Base-by-base conservation (phyloP, 2,329 filamentous ascomycete genomes). In the Clarireedia homoeocarpa region DNA sequence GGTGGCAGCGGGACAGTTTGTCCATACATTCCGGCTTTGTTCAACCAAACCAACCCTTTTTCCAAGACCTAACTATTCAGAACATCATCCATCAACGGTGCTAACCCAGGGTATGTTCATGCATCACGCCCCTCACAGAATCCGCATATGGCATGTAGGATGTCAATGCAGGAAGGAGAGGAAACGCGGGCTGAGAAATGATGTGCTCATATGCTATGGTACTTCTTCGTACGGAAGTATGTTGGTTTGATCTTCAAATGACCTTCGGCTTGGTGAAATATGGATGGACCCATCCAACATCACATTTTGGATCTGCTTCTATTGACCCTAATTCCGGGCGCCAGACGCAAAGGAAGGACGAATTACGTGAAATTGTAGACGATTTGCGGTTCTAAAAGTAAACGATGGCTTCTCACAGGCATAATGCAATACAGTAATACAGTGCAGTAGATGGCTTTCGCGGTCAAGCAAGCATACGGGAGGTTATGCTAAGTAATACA, bases 91-190 rank as follows among this genome's bases (percentile, higher is more conserved):
- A 59, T 61, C 59, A 50, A 46, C 53, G 55, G 44, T 46, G 17
- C 48, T 47, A 54, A 49, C 17, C 14, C 34, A 49, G 40, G 30
- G 46, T 42, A 38, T 57, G 23, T 36, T 59, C 48, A 62, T 59
- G 59, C 57, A 62, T 53, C 48, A 48, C 48, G 26, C 30, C 55
- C 55, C 57, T 51, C 53, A 57, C 49, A 50, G 44, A 27, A 56
- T 48, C 42, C 30, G 23, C 36, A 56, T 50, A 40, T 30, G 42
- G 49, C 24, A 56, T 53, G 30, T 48, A 46, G 23, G 45, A 54
- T 42, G 52, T 49, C 38, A 17, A 46, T 49, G 45, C 34, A 54
- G 52, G 36, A 40, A 10, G 45, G 7, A 17, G 38, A 48, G 44
- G 30, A n/a, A 42, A 48, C 36, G 17, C 14, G 17, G n/a, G 45